Base-by-base conservation (phyloP, 2,329 filamentous ascomycete species). In the Phyllosticta citrichinensis region DNA sequence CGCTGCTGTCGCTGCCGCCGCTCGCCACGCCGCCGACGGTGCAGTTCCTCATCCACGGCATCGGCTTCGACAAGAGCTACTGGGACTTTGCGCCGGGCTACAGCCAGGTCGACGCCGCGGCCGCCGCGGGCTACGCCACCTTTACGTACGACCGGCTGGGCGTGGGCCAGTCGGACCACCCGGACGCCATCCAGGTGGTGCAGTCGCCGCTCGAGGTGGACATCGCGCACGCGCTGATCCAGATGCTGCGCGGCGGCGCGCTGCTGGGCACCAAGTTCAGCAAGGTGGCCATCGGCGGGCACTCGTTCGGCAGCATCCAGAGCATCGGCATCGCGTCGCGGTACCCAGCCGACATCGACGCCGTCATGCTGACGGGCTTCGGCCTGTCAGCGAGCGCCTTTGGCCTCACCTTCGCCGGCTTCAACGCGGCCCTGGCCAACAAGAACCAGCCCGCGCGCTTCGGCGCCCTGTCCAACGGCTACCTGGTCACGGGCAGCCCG, bases 111-210 rank as follows among this genome's bases (percentile, higher is more conserved):
- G 75, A 76, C 62, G 68, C 70, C n/a, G 76, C 75, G 2, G 70
- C 73, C 3, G 67, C 66, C 47, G 64, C 69, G 33, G 71, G 71
- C 60, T 75, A 74, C 64, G 71, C 73, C 2, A 75, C 74, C 1
- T 72, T 77, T 67, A 71, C 69, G 59, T 77, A 76, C 67, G 75
- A 77, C 64, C 74, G 76, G 56, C 70, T 78, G 10, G 75, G 75
- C 30, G 68, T 69, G 1, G 75, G 74, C 1, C 62, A 62, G 9
- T 76, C 73, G 24, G 67, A 69, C 53, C 73, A 74, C 56, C 71
- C 74, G 6, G 75, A 77, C 61, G 69, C 73, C 11, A 65, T 74
- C 54, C 67, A 73, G 51, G 66, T 69, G 53, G 72, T 77, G 25
- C 75, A 77, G 64, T 68, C 68, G 8, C 66, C 69, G 20, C 59